A percentile compares a stretch with the other conserved stretches of the same genome.
Evolutionary conservation across 176 grass and related monocot species (phyloP).

Genomic region (bread wheat (Triticum aestivum)): DNA sequence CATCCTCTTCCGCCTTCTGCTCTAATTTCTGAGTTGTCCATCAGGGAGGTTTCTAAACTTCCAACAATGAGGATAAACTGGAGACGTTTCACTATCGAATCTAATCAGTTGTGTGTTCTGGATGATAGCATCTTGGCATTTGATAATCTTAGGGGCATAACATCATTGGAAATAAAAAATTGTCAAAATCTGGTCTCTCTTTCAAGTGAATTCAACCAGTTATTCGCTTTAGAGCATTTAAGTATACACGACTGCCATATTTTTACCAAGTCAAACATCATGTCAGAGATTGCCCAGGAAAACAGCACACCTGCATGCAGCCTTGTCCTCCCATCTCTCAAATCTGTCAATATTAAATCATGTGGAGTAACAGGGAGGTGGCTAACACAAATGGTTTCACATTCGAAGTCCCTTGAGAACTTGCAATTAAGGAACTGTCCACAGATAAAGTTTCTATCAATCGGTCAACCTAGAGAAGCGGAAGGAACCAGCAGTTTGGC

Average conservation of each 20-base stretch:
- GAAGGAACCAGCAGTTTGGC: not conserved
- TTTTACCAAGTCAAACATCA: not conserved
- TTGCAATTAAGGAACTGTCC: fast-evolving
- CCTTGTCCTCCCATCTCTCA: not conserved
- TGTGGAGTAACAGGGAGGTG: slow-evolving; percentile 4
- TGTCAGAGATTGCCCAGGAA: not conserved
- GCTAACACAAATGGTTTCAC: not conserved
- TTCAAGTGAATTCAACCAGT: not conserved
- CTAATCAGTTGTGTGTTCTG: not conserved
- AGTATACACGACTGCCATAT: not conserved
- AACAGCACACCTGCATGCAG: not conserved
- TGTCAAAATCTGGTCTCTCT: slow-evolving; percentile 7
- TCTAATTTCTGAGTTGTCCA: not conserved
- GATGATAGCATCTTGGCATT: slow-evolving; percentile 19
- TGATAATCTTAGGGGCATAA: not conserved
- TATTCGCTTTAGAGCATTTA: not conserved
- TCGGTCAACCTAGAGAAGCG: not conserved
- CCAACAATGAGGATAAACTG: not conserved
- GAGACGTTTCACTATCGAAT: not conserved
- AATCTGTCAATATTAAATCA: fast-evolving
- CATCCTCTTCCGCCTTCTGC: slow-evolving; percentile 12
- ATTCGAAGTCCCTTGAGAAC: not conserved
- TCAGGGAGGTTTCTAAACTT: not conserved
- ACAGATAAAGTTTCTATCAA: not conserved
- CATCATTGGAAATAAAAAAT: fast-evolving